phyloP scores from a whole-genome alignment of 805 yeast species.

The Sugiyamaella marilandica region DNA sequence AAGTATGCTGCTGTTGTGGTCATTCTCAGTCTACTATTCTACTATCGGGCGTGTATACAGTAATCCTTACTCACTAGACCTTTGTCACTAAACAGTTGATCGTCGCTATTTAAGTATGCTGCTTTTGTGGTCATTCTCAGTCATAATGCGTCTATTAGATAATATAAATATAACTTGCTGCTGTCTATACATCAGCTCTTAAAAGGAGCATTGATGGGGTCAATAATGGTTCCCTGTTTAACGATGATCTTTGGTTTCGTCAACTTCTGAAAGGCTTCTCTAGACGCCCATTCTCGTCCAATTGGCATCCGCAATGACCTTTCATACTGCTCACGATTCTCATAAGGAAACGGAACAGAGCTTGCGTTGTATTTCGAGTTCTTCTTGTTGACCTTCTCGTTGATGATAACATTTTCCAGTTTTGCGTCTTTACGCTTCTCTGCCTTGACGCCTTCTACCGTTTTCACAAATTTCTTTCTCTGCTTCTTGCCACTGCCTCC shows the following conservation, averaged over 20 bases:
- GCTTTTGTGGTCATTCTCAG: too few species aligned
- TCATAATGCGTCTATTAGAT: background rate
- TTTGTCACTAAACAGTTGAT: too few species aligned
- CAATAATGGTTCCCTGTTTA: constrained; percentile 84
- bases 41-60: too few species aligned
- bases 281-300: constrained; percentile 94
- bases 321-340: constrained; percentile 90
- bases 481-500: constrained; percentile 59
- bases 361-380: constrained; percentile 78
- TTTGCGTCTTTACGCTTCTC: constrained; percentile 73
- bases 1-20: too few species aligned
- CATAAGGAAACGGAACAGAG: constrained; percentile 93
- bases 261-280: constrained; percentile 77
- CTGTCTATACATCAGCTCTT: constrained; percentile 28
- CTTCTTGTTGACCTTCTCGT: constrained; percentile 81
- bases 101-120: too few species aligned
- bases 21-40: too few species aligned
- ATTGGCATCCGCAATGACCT: constrained; percentile 91
- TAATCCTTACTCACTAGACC: too few species aligned
- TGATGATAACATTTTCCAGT: constrained; percentile 77
- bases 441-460: constrained; percentile 69
- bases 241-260: constrained; percentile 86
- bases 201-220: constrained; percentile 86
- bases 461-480: constrained; percentile 61
- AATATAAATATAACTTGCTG: background rate